These are phyloP conservation scores for Pythium coloratum DNA, from an alignment of 352 stramenopile genomes.

Conservation along the genomic window DNA sequence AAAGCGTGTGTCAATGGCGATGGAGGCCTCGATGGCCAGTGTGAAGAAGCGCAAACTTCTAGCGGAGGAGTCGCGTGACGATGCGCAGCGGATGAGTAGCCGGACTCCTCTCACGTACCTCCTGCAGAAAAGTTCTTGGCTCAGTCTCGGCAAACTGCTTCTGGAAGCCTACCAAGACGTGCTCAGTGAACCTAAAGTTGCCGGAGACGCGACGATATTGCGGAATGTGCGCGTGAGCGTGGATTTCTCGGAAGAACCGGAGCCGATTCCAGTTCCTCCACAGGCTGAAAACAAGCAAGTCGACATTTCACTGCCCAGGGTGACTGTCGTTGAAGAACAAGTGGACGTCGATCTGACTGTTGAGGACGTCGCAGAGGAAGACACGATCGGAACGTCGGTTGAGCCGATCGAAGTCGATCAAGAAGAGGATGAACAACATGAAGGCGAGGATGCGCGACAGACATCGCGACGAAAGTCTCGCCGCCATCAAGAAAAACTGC, in stretches of 20 bases:
- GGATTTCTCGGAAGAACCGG: constrained; percentile 17
- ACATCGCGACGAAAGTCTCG: constrained; percentile 58
- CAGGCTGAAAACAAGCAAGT: neutral
- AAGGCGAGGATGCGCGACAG: constrained; percentile 25
- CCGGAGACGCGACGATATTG: neutral
- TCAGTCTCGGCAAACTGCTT: constrained; percentile 52
- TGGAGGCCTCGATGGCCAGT: constrained; percentile 6
- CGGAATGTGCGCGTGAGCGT: constrained; percentile 9
- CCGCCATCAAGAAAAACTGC: constrained; percentile 61
- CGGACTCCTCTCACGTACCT: constrained; percentile 36
- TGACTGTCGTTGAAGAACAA: neutral
- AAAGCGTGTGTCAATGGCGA: constrained; percentile 12
- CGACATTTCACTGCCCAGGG: neutral
- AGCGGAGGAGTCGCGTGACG: neutral
- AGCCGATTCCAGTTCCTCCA: neutral
- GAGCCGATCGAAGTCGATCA: constrained; percentile 22
- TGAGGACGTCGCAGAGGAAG: neutral
- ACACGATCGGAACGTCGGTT: neutral
- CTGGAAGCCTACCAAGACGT: constrained; percentile 66
- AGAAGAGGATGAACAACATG: constrained; percentile 14
- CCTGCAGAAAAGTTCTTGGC: constrained; percentile 50
- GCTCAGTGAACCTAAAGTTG: constrained; percentile 27
- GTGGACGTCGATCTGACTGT: constrained; percentile 5
- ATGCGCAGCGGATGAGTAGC: neutral
- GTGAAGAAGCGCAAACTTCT: constrained; percentile 35